Evolutionary conservation across 75 land plant genomes (phyloP).

Genomic region (Sequoiadendron giganteum): DNA sequence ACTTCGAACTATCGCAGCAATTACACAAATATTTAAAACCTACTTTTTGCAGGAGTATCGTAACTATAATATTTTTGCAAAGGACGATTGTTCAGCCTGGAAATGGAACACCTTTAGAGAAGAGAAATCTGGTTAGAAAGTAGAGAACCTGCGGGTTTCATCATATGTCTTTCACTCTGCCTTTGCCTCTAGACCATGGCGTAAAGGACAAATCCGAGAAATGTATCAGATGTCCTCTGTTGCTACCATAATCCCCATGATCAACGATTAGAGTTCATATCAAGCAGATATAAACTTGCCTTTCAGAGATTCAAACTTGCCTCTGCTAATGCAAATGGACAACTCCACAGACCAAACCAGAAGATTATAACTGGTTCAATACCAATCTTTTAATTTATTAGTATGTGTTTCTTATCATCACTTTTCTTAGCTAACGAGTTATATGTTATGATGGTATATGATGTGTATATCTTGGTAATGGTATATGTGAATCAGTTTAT

Average conservation of each 20-base stretch:
- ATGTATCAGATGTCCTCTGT: background rate
- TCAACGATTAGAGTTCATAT: background rate
- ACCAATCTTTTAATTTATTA: background rate
- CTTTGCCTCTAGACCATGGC: background rate
- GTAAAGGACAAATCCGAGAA: background rate
- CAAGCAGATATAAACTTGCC: background rate
- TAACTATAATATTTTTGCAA: no score
- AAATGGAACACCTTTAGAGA: no score
- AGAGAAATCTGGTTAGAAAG: no score
- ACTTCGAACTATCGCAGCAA: no score
- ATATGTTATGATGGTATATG: background rate
- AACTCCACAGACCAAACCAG: background rate
- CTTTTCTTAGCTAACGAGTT: background rate
- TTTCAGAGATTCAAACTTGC: background rate
- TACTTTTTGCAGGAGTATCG: no score
- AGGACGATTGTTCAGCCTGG: no score
- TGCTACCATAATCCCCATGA: background rate
- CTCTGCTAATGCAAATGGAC: background rate
- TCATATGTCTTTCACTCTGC: background rate
- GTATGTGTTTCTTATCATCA: background rate
- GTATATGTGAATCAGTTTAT: background rate
- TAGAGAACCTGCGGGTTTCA: background rate
- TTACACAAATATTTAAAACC: no score
- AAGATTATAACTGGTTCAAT: background rate
- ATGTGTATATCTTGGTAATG: background rate